phyloP scores from a whole-genome alignment of 768 basidiomycete species.

The Coprinellus micaceus region DNA sequence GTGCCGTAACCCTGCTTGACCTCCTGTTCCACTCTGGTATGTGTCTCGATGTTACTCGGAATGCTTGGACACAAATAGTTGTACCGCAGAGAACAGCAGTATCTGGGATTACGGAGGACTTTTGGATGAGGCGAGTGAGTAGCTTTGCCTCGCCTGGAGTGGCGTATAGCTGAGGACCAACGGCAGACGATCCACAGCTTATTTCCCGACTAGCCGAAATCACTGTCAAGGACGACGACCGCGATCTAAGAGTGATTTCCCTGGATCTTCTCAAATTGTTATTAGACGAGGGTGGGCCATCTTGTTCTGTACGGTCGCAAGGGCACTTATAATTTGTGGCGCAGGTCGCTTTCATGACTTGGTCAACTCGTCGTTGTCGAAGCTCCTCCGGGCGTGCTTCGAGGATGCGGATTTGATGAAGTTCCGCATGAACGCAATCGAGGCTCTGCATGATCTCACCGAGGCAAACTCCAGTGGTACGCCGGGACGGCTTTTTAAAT shows the following conservation, averaged over 20 bases:
- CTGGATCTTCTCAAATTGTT: background rate
- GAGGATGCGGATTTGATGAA: background rate
- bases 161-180: no score
- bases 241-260: background rate
- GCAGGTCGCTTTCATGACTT: background rate
- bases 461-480: background rate
- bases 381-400: background rate
- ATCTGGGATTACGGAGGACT: no score
- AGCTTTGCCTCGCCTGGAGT: no score
- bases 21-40: no score
- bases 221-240: background rate
- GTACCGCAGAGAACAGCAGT: no score
- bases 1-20: no score
- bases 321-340: background rate
- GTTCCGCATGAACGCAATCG: background rate
- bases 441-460: background rate
- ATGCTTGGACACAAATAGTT: no score
- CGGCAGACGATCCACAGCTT: background rate
- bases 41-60: no score
- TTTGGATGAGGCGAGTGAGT: no score
- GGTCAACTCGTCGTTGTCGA: background rate
- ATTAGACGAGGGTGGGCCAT: background rate
- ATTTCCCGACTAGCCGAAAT: background rate
- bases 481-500: no score
- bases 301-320: background rate